A percentile compares a stretch with the other conserved stretches of the same genome.
These are phyloP conservation scores for Fonsecaea erecta DNA, from an alignment of 2,329 filamentous ascomycete species.

Conservation along the genomic window DNA sequence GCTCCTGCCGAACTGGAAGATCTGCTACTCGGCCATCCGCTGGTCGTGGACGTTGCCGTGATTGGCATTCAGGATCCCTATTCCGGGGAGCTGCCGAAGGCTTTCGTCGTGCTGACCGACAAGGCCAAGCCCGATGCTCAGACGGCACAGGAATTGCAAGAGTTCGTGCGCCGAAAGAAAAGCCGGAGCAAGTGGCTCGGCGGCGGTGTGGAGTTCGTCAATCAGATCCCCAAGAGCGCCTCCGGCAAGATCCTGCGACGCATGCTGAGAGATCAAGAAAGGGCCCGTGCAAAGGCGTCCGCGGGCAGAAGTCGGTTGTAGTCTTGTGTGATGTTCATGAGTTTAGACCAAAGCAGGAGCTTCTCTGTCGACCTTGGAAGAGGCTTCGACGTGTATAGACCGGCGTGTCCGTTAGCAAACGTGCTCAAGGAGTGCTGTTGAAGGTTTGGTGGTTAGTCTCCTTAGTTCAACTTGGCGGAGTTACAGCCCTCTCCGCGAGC, in stretches of 20 bases:
- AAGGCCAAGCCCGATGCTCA: slow-evolving; percentile 28
- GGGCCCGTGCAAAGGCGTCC: neutral
- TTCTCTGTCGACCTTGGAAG: neutral
- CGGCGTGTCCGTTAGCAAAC: too few relatives aligned
- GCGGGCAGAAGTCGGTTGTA: neutral
- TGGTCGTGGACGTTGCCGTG: slow-evolving; percentile 63
- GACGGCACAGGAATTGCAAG: slow-evolving; percentile 51
- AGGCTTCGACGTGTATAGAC: too few relatives aligned
- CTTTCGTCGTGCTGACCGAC: slow-evolving; percentile 56
- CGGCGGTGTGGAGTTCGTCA: slow-evolving; percentile 43
- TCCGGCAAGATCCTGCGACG: slow-evolving; percentile 46
- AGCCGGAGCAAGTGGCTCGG: slow-evolving; percentile 55
- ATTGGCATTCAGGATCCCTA: slow-evolving; percentile 60
- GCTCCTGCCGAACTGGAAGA: slow-evolving; percentile 69
- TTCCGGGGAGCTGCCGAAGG: slow-evolving; percentile 62
- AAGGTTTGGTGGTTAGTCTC: too few relatives aligned
- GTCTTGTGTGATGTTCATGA: neutral
- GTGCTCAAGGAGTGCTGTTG: too few relatives aligned
- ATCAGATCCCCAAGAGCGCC: slow-evolving; percentile 43
- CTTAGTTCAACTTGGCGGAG: too few relatives aligned
- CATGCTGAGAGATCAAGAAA: slow-evolving; percentile 41
- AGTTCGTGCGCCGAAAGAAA: slow-evolving; percentile 68
- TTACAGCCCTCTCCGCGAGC: too few relatives aligned
- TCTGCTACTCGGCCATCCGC: slow-evolving; percentile 60
- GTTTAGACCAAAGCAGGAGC: neutral